A percentile compares a stretch with the other conserved stretches of the same genome.
Conservation (phyloP, 192 early-diverging fungal species). For the Coemansia asiatica region DNA sequence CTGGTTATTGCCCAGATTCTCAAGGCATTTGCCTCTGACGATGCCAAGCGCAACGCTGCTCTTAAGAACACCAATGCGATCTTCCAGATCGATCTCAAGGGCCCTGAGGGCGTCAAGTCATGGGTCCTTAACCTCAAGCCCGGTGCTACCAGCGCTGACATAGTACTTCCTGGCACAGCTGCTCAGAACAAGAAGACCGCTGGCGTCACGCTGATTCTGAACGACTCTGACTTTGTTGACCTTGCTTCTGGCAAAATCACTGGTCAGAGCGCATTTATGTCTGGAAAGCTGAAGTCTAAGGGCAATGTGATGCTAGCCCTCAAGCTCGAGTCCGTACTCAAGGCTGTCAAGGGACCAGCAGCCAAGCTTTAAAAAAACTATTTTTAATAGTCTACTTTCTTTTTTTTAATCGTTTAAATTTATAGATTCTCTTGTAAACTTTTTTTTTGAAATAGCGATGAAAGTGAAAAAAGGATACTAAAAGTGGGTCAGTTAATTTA, state of each 20-base stretch:
- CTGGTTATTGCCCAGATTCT: slow-evolving; percentile 72
- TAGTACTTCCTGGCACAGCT: slow-evolving; percentile 59
- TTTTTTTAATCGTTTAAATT: too few species aligned
- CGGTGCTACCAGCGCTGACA: slow-evolving; percentile 59
- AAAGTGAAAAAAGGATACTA: too few species aligned
- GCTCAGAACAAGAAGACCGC: slow-evolving; percentile 62
- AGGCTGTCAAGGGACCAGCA: slow-evolving; percentile 55
- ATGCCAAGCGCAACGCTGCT: slow-evolving; percentile 62
- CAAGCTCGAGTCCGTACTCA: slow-evolving; percentile 69
- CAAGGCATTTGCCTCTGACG: slow-evolving; percentile 58
- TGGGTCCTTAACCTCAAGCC: slow-evolving; percentile 90
- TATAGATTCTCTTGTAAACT: neutral
- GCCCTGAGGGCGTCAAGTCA: slow-evolving; percentile 63
- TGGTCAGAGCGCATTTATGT: slow-evolving; percentile 89
- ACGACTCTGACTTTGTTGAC: slow-evolving; percentile 80
- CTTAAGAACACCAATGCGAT: slow-evolving; percentile 80
- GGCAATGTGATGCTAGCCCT: slow-evolving; percentile 74
- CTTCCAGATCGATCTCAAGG: slow-evolving; percentile 87
- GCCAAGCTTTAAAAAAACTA: slow-evolving; percentile 64
- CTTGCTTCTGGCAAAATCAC: slow-evolving; percentile 83
- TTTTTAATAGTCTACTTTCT: neutral
- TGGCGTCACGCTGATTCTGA: slow-evolving; percentile 70
- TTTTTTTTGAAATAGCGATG: too few species aligned
- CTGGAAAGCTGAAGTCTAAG: slow-evolving; percentile 85
- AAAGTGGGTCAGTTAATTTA: too few species aligned